Percentiles rank a stretch among this genome's conserved stretches.
phyloP scores from a whole-genome alignment of 345 rosid species.

The Acer negundo region DNA sequence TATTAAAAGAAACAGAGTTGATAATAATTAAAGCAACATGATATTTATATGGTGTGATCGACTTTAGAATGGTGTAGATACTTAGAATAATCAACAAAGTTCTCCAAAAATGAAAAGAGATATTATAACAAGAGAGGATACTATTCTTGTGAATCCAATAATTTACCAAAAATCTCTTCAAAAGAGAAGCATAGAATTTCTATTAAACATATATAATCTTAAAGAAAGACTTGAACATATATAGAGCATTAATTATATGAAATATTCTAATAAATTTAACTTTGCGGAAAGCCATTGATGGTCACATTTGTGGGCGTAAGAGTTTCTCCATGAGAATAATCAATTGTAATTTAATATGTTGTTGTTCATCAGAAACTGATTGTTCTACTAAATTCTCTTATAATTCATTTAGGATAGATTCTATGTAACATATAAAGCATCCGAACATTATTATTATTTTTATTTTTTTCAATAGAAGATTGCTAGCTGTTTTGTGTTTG shows the following conservation, averaged over 20 bases:
- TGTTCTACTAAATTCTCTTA: conserved; percentile 35
- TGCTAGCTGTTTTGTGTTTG: conserved; percentile 30
- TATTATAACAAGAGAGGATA: background rate
- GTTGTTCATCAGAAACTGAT: conserved; percentile 22
- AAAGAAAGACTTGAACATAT: conserved; percentile 32
- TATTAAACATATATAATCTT: background rate
- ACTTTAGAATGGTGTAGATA: background rate
- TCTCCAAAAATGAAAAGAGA: background rate
- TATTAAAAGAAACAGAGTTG: background rate
- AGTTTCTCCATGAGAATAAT: conserved; percentile 37
- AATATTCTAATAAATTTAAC: conserved; percentile 52
- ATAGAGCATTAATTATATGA: conserved; percentile 40
- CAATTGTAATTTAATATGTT: conserved; percentile 6
- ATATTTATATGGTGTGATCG: background rate
- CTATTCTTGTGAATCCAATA: conserved; percentile 34
- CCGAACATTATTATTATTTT: background rate
- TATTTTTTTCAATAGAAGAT: background rate
- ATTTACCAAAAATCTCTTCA: conserved; percentile 20
- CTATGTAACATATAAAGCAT: conserved; percentile 8
- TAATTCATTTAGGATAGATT: conserved; percentile 33
- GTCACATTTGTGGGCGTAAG: conserved; percentile 52
- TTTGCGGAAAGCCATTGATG: conserved; percentile 48
- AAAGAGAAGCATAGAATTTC: conserved; percentile 8
- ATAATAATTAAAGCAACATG: background rate
- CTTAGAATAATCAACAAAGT: conserved; percentile 6